Base-by-base conservation (phyloP, 805 yeast genomes). In the Saccharomycopsis javanensis region DNA sequence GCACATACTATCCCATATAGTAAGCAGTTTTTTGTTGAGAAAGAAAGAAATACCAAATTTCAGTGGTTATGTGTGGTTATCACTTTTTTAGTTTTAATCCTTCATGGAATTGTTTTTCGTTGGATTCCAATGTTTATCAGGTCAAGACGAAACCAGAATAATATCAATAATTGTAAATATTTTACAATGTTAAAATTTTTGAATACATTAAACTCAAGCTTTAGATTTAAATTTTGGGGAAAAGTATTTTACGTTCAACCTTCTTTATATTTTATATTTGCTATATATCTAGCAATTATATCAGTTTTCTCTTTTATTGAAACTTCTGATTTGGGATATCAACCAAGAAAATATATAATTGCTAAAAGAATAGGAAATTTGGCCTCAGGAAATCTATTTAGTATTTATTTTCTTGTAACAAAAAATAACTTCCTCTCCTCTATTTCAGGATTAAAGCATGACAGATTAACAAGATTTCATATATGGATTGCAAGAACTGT, bases 401-500 rank as follows among this genome's bases (percentile, higher is more conserved):
- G 71, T 4, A 56, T 75, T 27, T 68, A 71, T 55, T 53, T 76
- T 6, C 62, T 72, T 34, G 67, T 74, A 3, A 64, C 70, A n/a
- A 76, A 76, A 60, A 70, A 74, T 59, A 76, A 75, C 57, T 54
- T 73, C 7, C 55, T 77, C 3, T 66, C 75, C 0, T 66, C 72
- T 1, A 53, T 75, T 7, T 65, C 77, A 0, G 81, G 81, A 2
- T 66, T 77, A 33, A 67, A 73, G 27, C 71, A 67, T 54, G 79
- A 76, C 58, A 67, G 75, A 55, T 56, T 74, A 2, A 65, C 65
- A 2, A 66, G 73, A 20, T 63, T 76, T 33, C 81, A 77, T 60
- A 70, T 71, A 37, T 76, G 79, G 79, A 61, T 76, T 30, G 75
- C 78, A 23, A 65, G 79, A 38, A 61, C 67, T 8, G 67, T 75